A percentile compares a stretch with the other conserved stretches of the same genome.
These are phyloP conservation scores for Camelina hispida DNA, from an alignment of 345 rosid genomes.

Conservation along the genomic window DNA sequence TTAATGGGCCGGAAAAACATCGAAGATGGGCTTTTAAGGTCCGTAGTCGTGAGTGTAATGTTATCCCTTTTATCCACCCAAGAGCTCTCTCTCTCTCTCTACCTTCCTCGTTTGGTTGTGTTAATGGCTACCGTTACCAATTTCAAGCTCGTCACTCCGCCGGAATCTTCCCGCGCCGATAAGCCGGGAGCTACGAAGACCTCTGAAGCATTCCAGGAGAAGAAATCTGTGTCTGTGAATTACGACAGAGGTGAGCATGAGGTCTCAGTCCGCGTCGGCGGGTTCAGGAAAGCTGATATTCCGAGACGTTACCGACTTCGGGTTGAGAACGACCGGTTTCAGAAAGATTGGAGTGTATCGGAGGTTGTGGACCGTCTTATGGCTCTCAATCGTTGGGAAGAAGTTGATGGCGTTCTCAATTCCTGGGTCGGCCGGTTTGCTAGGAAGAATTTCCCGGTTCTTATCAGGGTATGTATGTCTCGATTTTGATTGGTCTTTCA, in stretches of 20 bases:
- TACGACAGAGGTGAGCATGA: slow-evolving; percentile 76
- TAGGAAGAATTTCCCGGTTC: slow-evolving; percentile 73
- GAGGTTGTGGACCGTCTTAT: slow-evolving; percentile 63
- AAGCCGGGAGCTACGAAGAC: slow-evolving; percentile 20
- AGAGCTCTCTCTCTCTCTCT: background rate
- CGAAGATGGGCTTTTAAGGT: slow-evolving; percentile 15
- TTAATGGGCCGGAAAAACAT: slow-evolving; percentile 9
- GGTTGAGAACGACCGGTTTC: slow-evolving; percentile 72
- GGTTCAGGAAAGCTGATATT: slow-evolving; percentile 66
- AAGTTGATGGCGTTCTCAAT: slow-evolving; percentile 67
- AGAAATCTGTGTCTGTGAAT: slow-evolving; percentile 66
- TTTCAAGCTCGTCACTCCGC: slow-evolving; percentile 32
- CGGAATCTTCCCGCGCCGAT: slow-evolving; percentile 34
- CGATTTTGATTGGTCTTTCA: background rate
- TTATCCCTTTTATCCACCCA: slow-evolving; percentile 15
- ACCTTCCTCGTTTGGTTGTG: background rate
- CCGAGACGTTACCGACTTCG: slow-evolving; percentile 64
- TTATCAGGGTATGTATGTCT: slow-evolving; percentile 64
- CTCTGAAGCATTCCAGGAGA: slow-evolving; percentile 55
- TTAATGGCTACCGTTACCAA: slow-evolving; percentile 40
- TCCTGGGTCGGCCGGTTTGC: slow-evolving; percentile 90
- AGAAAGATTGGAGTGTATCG: slow-evolving; percentile 86
- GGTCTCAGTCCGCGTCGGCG: slow-evolving; percentile 63
- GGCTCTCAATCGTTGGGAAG: slow-evolving; percentile 60
- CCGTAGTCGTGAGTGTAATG: background rate